Evolutionary conservation across 2,329 filamentous ascomycete genomes (phyloP).

Genomic region (Ophiostoma himal-ulmi): DNA sequence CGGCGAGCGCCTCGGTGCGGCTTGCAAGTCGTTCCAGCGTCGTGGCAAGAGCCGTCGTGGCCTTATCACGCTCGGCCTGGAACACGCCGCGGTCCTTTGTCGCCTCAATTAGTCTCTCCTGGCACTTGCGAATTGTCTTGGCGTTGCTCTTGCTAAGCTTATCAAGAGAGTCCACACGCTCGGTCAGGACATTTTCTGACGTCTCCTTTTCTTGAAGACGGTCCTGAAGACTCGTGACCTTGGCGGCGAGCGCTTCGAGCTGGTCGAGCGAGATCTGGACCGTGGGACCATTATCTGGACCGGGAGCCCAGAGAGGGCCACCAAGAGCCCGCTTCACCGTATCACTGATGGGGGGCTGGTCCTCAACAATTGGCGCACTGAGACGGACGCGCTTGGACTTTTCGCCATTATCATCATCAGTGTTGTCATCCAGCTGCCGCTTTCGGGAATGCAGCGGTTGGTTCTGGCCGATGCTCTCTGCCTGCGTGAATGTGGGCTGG

Average conservation of each 20-base stretch:
- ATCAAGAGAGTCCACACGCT: slow-evolving; percentile 41
- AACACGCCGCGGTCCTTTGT: slow-evolving; percentile 46
- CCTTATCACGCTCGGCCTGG: slow-evolving; percentile 41
- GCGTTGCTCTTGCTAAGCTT: slow-evolving; percentile 43
- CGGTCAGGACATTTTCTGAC: slow-evolving; percentile 29
- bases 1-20: slow-evolving; percentile 34
- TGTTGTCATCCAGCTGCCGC: slow-evolving; percentile 27
- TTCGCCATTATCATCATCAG: slow-evolving; percentile 14
- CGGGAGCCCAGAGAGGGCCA: slow-evolving; percentile 11
- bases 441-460: slow-evolving; percentile 37
- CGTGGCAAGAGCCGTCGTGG: slow-evolving; percentile 35
- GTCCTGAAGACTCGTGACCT: slow-evolving; percentile 34
- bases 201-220: slow-evolving; percentile 32
- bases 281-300: slow-evolving; percentile 17
- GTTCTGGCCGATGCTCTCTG: slow-evolving; percentile 13
- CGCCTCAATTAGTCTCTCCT: slow-evolving; percentile 44
- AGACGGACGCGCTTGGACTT: slow-evolving; percentile 33
- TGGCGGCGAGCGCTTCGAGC: slow-evolving; percentile 32
- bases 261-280: slow-evolving; percentile 31
- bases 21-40: slow-evolving; percentile 36
- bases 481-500: slow-evolving; percentile 24
- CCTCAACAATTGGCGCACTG: slow-evolving; percentile 24
- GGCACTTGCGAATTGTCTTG: slow-evolving; percentile 41
- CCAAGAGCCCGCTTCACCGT: slow-evolving; percentile 21
- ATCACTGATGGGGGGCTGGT: slow-evolving; percentile 18